These are phyloP conservation scores for Cinchona pubescens DNA, from an alignment of 257 asterid genomes.

Conservation along the genomic window DNA sequence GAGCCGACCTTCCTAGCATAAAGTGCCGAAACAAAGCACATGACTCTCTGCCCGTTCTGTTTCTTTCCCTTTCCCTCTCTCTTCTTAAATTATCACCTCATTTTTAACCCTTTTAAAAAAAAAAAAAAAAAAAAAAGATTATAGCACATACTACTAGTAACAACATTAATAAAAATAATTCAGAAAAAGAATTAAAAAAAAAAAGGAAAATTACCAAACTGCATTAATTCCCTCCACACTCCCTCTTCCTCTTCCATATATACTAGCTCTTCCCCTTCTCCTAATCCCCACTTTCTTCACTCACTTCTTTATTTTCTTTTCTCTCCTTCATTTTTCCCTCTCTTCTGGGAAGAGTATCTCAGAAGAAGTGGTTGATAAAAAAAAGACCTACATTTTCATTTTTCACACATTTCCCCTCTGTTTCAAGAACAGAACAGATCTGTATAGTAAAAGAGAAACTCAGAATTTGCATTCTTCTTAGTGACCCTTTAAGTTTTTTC, in stretches of 20 bases:
- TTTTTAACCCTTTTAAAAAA: background rate
- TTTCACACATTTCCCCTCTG: constrained; percentile 4
- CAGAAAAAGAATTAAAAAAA: constrained; percentile 11
- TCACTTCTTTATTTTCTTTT: constrained; percentile 16
- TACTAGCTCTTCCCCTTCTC: constrained; percentile 40
- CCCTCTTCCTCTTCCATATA: constrained; percentile 61
- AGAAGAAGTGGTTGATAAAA: constrained; percentile 34
- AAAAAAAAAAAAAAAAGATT: background rate
- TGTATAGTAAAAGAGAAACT: constrained; percentile 6
- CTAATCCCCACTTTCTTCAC: constrained; percentile 16
- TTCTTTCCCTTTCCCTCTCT: constrained; percentile 20
- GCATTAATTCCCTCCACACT: constrained; percentile 47
- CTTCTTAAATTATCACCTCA: background rate
- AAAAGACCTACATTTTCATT: constrained; percentile 23
- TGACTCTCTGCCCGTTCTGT: constrained; percentile 44
- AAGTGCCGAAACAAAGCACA: constrained; percentile 77
- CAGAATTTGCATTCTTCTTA: background rate
- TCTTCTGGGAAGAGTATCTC: constrained; percentile 33
- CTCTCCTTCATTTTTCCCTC: constrained; percentile 8
- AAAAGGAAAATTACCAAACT: constrained; percentile 7
- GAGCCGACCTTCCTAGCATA: constrained; percentile 34
- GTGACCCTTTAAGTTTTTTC: background rate
- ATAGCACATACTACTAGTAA: background rate
- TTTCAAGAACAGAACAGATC: constrained; percentile 41
- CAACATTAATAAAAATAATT: background rate